Conservation (phyloP, 768 basidiomycete genomes). For the Dioszegia aurantiaca region DNA sequence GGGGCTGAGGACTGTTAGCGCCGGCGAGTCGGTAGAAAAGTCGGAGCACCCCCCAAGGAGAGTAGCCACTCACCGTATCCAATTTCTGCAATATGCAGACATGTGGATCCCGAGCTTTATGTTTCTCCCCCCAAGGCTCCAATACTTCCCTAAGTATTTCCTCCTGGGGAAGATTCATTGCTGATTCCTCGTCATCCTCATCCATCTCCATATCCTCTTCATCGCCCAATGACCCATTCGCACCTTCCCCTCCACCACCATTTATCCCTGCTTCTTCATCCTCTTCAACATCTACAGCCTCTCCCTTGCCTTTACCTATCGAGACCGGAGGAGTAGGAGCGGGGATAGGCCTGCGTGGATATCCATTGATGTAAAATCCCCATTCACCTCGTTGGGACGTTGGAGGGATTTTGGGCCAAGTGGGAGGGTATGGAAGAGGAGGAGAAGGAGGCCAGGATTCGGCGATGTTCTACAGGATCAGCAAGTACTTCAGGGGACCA, state of each 20-base stretch:
- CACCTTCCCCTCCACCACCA: constrained; percentile 1
- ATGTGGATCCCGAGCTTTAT: constrained; percentile 32
- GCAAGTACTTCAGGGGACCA: neutral
- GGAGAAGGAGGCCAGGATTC: constrained; percentile 25
- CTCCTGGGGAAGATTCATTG: constrained; percentile 4
- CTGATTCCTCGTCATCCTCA: constrained; percentile 19
- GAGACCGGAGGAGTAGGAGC: neutral
- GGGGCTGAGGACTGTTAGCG: too few species aligned
- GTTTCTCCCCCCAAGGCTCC: constrained; percentile 9
- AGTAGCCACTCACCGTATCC: constrained; percentile 28
- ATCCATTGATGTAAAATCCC: constrained; percentile 30
- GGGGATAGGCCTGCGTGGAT: constrained; percentile 12
- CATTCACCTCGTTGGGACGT: constrained; percentile 23
- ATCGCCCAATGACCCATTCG: too few species aligned
- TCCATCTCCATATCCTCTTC: constrained; percentile 14
- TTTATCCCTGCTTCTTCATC: constrained; percentile 6
- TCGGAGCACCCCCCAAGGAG: too few species aligned
- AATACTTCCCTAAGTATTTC: constrained; percentile 2
- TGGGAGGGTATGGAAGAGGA: constrained; percentile 19
- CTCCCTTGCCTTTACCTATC: neutral
- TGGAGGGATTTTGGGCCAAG: constrained; percentile 25
- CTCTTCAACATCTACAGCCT: constrained; percentile 14
- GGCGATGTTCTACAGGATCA: constrained; percentile 20
- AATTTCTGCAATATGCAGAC: constrained; percentile 24
- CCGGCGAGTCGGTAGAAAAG: too few species aligned